Base-by-base conservation (phyloP, 371 early-diverging fungal species). In the Rhizopus sp. region DNA sequence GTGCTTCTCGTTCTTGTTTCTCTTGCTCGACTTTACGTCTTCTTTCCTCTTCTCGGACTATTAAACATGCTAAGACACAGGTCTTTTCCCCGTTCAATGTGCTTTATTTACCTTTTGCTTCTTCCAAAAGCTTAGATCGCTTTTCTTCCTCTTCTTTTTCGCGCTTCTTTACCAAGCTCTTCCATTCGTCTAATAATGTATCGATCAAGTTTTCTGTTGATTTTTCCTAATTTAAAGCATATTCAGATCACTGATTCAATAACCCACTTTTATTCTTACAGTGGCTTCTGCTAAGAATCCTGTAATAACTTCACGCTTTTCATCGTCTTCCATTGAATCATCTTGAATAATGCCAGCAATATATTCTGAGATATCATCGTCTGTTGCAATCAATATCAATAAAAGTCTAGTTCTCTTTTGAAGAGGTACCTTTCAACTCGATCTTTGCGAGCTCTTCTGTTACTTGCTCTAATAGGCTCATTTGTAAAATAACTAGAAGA, bases 281-380 rank as follows among this genome's bases (percentile, higher is more conserved):
- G 83, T 82, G 8, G 75, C 76, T 56, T 80, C 85, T 6, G 74
- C 60, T 12, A 85, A 60, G 9, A 81, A 80, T 50, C 81, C 85
- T 15, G 76, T 59, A 23, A 85, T 75, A 5, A 77, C 82, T 60
- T 81, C 85, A 3, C 75, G 77, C 42, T 80, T 82, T 52, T 85
- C 85, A 17, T 77, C 75, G 23, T 81, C 77, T 16, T 75, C 78
- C 50, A 85, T 73, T 3, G 78, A 73, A 15, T 74, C 79, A 31
- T 85, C 85, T 31, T 76, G 64, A 2, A 82, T 72, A 51, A 85
- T 74, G 29, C 83, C 79, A 46, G 80, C 74, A 62, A 85, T 78
- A 57, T 80, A 85, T 33, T 81, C 77, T 9, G 82, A 62, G 41
- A 82, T 77, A 40, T 78, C 78, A 7, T 72, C 69, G 59, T 78